Base-by-base conservation (phyloP, 2,329 filamentous ascomycete genomes). In the Alternaria ethzedia region DNA sequence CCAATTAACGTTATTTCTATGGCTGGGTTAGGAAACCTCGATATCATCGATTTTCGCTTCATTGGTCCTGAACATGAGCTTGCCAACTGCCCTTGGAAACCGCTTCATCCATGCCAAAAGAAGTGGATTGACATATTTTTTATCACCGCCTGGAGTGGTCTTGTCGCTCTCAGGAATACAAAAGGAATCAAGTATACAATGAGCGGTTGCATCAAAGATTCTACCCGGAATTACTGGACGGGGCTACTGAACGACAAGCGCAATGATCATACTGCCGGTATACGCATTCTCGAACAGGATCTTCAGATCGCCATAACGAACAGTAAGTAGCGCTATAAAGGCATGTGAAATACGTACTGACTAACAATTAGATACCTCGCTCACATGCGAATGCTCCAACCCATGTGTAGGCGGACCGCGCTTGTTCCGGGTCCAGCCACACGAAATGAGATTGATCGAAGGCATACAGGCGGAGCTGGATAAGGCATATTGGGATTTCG, bases 11-110 rank as follows among this genome's bases (percentile, higher is more conserved):
- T 65, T 3, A 20, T 13, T 3, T 20, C 20, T 1, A 30, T 67
- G 4, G 44, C 21, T 12, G 23, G 7, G 2, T 62, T 65, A 2
- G 3, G n/a, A 0, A 46, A 54, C 9, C 58, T 71, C 10, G 41
- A 52, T 20, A 45, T 51, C 2, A 56, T 72, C 10, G 68, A 72
- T 11, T 63, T 72, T n/a, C 63, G 66, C 23, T 72, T 72, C 61
- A 63, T 72, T n/a, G 64, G 66, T 17, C 61, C 66, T 2, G 64
- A 69, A 10, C 70, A 72, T 46, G 30, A 12, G 9, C 28, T 56
- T 11, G 68, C 68, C 1, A 11, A 45, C 3, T 69, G 68, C 44
- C 68, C 68, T 4, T 71, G 68, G 68, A 43, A n/a, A 3, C 10
- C 3, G 15, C 6, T 25, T 9, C 68, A 70, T 32, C 65, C 69